phyloP scores from a whole-genome alignment of 169 alveolate species.

The Plasmodium berghei region DNA sequence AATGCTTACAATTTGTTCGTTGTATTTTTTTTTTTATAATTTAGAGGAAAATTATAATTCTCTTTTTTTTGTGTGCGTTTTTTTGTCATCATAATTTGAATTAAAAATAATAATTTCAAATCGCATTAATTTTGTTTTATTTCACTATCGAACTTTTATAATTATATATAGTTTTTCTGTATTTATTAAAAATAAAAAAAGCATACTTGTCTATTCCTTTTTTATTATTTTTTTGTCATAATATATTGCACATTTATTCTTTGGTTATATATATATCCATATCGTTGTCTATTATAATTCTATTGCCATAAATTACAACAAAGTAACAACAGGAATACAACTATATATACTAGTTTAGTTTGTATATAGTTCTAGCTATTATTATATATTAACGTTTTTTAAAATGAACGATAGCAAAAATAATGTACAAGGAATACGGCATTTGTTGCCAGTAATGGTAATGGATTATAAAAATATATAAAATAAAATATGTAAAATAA shows the following conservation, averaged over 20 bases:
- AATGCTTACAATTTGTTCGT: not conserved
- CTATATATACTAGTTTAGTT: too few relatives aligned
- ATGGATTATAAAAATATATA: not conserved
- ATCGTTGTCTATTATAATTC: not conserved
- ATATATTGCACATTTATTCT: too few relatives aligned
- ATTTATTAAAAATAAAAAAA: too few relatives aligned
- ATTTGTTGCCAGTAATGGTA: slow-evolving; percentile 58
- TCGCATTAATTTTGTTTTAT: not conserved
- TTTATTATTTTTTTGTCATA: too few relatives aligned
- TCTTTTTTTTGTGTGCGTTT: not conserved
- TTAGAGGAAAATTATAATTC: not conserved
- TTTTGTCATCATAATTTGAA: not conserved
- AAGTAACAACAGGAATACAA: too few relatives aligned
- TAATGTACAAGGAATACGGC: slow-evolving; percentile 41
- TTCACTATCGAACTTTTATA: not conserved
- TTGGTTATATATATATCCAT: not conserved
- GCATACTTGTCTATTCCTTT: too few relatives aligned
- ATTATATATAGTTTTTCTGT: too few relatives aligned
- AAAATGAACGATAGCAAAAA: not conserved
- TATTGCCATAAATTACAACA: not conserved
- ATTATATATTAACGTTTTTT: not conserved
- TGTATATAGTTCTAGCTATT: too few relatives aligned
- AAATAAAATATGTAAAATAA: not conserved
- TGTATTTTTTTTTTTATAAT: not conserved
- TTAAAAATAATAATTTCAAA: not conserved